A percentile compares a stretch with the other conserved stretches of the same genome.
Conservation (phyloP, 2,329 filamentous ascomycete species). For the Aureobasidium lini region DNA sequence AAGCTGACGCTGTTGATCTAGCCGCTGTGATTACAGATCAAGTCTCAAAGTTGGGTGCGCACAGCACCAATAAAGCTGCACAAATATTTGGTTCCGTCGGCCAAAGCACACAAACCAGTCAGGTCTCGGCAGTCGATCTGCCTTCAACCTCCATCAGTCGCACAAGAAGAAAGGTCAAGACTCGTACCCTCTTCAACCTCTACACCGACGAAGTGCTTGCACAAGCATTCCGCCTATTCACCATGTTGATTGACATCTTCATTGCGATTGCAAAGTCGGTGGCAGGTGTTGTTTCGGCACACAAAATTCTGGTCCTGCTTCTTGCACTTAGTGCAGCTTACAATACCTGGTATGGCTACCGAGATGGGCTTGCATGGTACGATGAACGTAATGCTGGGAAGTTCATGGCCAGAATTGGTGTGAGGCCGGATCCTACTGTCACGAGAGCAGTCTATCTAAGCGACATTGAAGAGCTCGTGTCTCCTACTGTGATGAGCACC, state of each 20-base stretch:
- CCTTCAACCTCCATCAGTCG: slow-evolving; percentile 11
- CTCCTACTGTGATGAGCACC: slow-evolving; percentile 22
- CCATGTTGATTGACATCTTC: slow-evolving; percentile 37
- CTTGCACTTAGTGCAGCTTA: slow-evolving; percentile 61
- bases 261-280: slow-evolving; percentile 26
- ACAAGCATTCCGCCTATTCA: slow-evolving; percentile 20
- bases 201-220: slow-evolving; percentile 25
- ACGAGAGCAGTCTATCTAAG: slow-evolving; percentile 75
- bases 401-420: slow-evolving; percentile 76
- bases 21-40: slow-evolving; percentile 71
- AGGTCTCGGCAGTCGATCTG: slow-evolving; percentile 21
- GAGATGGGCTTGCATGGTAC: slow-evolving; percentile 74
- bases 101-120: slow-evolving; percentile 55
- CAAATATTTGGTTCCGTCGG: slow-evolving; percentile 73
- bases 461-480: slow-evolving; percentile 62
- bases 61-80: slow-evolving; percentile 69
- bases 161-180: not conserved
- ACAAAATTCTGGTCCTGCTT: slow-evolving; percentile 64
- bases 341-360: slow-evolving; percentile 69
- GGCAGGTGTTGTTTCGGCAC: slow-evolving; percentile 40
- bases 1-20: slow-evolving; percentile 64
- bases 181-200: slow-evolving; percentile 21
- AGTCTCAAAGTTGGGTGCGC: slow-evolving; percentile 64
- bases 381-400: slow-evolving; percentile 68
- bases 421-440: slow-evolving; percentile 73